Base-by-base conservation (phyloP, 106 monocot genomes). In the Triglochin maritima region DNA sequence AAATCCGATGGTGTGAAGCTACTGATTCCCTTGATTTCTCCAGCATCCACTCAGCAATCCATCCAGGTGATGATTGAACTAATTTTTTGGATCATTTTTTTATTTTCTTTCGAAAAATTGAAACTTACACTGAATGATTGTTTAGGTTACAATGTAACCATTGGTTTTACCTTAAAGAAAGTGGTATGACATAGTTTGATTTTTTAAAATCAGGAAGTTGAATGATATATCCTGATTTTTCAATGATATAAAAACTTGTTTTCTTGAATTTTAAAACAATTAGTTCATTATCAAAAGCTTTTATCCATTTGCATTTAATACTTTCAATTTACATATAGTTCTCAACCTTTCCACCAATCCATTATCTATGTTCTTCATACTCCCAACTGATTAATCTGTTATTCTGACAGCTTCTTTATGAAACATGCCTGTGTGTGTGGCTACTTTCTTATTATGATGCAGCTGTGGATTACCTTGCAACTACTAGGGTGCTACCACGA, bases 361-460 rank as follows among this genome's bases (percentile, higher is more conserved):
- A 8, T 29, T 29, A 42, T 42, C 60, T 29, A 60, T 6, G 7
- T 8, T 60, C 8, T 60, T 16, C 43, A 42, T 16, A 13, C 60
- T 29, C 60, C 60, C 13, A 60, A n/a, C 60, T 8, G 60, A 60
- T 60, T 29, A 2, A 3, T 6, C 4, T 60, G 46, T 47, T 46
- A 6, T 44, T 70, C 46, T 59, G 77, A 69, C 98, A 98, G 98
- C 82, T 98, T 12, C 92, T 98, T 17, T 98, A 98, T 77, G 98
- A 98, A 81, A 86, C 92, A 62, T 92, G 98, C 72, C 86, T 98
- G 43, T 98, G 88, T 68, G 59, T 98, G 67, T 98, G 98, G 98
- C 86, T 98, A 8, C 80, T 98, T 69, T 98, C 98, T 16, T 98
- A 71, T 72, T 89, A 92, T 84, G 98, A 92, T 66, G 82, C 79